Evolutionary conservation across 495 filamentous ascomycete genomes (phyloP), one percentile per base, ranked within the genome.

Genomic region (Aspergillus asperescens): DNA sequence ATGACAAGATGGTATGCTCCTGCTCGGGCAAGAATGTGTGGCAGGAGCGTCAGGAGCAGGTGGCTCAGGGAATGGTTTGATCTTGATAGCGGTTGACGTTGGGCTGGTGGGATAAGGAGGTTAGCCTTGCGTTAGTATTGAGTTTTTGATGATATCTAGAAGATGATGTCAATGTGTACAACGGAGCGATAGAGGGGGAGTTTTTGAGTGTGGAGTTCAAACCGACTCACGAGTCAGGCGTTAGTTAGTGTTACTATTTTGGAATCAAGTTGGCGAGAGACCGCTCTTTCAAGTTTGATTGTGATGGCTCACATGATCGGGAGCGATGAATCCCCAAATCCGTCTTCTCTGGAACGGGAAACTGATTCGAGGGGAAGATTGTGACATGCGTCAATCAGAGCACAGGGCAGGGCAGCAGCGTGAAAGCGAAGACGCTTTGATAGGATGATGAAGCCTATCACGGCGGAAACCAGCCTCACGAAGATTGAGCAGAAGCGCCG

Each of bases 1-100:
- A 98, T 63, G 90, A 96, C 65, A 98, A 96, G 78, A 96, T 87
- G 61, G 93, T 98, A 23, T 84, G 84, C 65, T 92, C 88, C 12
- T 97, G 93, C 69, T 94, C 89, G 34, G 93, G 93, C 3, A 96
- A 98, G 82, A 96, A 90, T 59, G 77, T 98, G 27, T 98, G 93
- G 93, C 86, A 97, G 69, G 93, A 98, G 76, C 79, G 93, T 63
- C 85, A 84, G 73, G 92, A 97, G 64, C 86, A 94, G 71, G 82
- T 90, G 39, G 76, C 71, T 39, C 87, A 85, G 71, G 93, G 93
- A 6, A 96, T 98, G 87, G 67, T 85, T 45, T 94, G 41, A 62
- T 38, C 9, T 15, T 7, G 37, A 7, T 40, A 19, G n/a, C 16
- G 20, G 10, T 5, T 13, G 5, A 16, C 43, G 1, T 13, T 19